Evolutionary conservation across 208 protist genomes (phyloP).

Genomic region (Leishmania lainsoni): DNA sequence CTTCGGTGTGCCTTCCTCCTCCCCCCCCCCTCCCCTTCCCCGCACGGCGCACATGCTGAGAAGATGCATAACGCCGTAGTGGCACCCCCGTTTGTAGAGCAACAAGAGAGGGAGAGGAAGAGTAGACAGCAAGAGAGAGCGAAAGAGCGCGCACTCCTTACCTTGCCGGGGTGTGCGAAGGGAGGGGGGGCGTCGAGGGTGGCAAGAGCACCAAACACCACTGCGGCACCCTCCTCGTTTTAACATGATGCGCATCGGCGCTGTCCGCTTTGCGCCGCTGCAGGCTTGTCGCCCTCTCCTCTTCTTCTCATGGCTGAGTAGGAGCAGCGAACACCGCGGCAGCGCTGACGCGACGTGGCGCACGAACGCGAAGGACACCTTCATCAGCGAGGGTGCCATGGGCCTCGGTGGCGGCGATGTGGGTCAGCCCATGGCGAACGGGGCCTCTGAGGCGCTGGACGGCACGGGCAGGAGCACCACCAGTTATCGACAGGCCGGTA

Average conservation of each 20-base stretch:
- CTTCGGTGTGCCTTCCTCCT: not conserved
- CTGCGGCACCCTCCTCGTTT: not conserved
- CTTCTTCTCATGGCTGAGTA: slow-evolving; percentile 23
- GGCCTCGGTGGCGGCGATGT: slow-evolving; percentile 31
- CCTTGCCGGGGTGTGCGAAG: not conserved
- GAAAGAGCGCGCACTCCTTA: not conserved
- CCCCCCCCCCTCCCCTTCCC: not conserved
- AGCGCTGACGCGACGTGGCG: slow-evolving; percentile 13
- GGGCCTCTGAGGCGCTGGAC: slow-evolving; percentile 23
- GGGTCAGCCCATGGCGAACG: slow-evolving; percentile 37
- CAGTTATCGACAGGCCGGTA: slow-evolving; percentile 14
- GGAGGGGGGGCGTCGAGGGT: not conserved
- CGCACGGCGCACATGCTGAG: not conserved
- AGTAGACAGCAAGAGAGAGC: not conserved
- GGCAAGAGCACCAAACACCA: not conserved
- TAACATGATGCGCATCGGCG: slow-evolving; percentile 1
- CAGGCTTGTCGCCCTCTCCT: slow-evolving; percentile 14
- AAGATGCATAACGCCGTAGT: not conserved
- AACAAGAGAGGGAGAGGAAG: not conserved
- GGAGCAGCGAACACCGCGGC: slow-evolving; percentile 30
- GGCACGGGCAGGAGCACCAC: slow-evolving; percentile 14
- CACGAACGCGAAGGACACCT: slow-evolving; percentile 22
- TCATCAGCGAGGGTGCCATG: slow-evolving; percentile 33
- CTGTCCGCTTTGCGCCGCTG: not conserved
- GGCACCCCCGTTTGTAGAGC: not conserved